A percentile compares a stretch with the other conserved stretches of the same genome.
These are phyloP conservation scores for Aspergillus flavus DNA, from an alignment of 2,329 filamentous ascomycete species.

Conservation along the genomic window DNA sequence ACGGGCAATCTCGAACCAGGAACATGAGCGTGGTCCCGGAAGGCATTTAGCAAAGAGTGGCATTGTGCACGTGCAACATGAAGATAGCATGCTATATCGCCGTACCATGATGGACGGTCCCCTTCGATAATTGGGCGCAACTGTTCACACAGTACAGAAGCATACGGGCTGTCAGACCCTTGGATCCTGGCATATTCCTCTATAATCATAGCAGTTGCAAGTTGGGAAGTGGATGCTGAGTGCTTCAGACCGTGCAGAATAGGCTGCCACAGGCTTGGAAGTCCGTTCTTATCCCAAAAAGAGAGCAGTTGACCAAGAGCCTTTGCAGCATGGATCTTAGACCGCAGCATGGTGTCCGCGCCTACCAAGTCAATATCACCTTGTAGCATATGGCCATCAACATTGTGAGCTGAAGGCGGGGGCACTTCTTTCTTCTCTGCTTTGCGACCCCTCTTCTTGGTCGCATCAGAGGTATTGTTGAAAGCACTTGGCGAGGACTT, in stretches of 20 bases:
- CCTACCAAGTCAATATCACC: conserved; percentile 95
- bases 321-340: conserved; percentile 81
- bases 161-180: conserved; percentile 37
- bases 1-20: conserved; percentile 73
- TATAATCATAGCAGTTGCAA: conserved; percentile 78
- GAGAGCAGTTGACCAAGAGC: conserved; percentile 86
- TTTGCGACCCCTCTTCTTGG: conserved; percentile 76
- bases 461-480: conserved; percentile 59
- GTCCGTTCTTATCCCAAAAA: conserved; percentile 63
- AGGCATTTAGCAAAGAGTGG: conserved; percentile 84
- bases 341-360: conserved; percentile 82
- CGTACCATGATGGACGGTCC: conserved; percentile 79
- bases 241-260: conserved; percentile 71
- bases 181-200: conserved; percentile 78
- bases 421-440: conserved; percentile 79
- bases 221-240: conserved; percentile 80
- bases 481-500: conserved; percentile 47
- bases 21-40: conserved; percentile 87
- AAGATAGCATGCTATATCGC: conserved; percentile 86
- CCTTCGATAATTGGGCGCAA: conserved; percentile 77
- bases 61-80: conserved; percentile 91
- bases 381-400: conserved; percentile 97
- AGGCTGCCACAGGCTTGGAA: conserved; percentile 61
- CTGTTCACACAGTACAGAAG: conserved; percentile 51
- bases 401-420: conserved; percentile 77